Evolutionary conservation across 2,329 filamentous ascomycete genomes (phyloP), one percentile per base, ranked within the genome.

Genomic region (Colletotrichum sublineola): DNA sequence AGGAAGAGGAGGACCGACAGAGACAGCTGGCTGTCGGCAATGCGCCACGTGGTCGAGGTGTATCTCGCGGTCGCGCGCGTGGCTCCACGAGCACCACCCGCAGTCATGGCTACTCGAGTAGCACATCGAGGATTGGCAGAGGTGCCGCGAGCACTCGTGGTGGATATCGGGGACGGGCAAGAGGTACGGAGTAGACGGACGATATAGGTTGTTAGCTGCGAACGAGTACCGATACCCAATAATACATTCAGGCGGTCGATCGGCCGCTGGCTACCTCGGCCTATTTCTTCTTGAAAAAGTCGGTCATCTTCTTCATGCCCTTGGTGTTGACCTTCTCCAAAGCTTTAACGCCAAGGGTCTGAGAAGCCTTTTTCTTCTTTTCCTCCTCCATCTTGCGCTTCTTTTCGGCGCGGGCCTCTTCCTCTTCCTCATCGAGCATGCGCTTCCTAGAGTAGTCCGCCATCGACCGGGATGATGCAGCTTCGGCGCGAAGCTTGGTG

Each of bases 301-400:
- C 89, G 79, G 94, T 97, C 89, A 99, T 89, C 86, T 98, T 99
- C 88, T 93, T 96, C 96, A 99, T 99, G 1, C 96, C 96, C 31
- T 84, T 90, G 0, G 93, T 95, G 82, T 98, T 93, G 60, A 95
- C 96, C 84, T 98, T 99, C 80, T 93, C 93, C 78, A 99, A 81
- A 60, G 95, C 89, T 79, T 91, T 92, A 1, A 98, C 90, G 0
- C 90, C 95, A 38, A 91, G 87, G 74, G 93, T 96, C 82, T 94
- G 89, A 33, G 85, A 86, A 3, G 89, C 90, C 83, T 97, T 95
- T 81, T 90, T 92, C 84, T 92, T 93, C 71, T 97, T 95, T 71
- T 97, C 95, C 74, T 97, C 96, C 63, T 97, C 95, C 82, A 92
- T 90, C 80, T 92, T 95, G 55, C 92, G 86, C 84, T 93, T 95